phyloP scores from a whole-genome alignment of 139 green algal genomes.

The Chlorella ohadii region DNA sequence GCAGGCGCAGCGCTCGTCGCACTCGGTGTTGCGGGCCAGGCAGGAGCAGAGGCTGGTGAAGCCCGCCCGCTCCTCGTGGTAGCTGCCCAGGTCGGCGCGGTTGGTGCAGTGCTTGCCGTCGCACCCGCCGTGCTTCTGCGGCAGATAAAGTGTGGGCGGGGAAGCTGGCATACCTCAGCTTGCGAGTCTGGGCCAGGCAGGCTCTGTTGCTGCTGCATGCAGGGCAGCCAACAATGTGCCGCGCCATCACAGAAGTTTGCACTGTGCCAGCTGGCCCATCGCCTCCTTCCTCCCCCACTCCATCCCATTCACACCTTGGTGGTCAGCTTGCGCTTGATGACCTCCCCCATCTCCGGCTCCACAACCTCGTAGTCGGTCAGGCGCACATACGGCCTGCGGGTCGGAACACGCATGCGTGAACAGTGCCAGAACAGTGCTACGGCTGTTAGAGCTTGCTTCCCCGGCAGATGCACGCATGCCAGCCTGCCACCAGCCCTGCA shows the following conservation, averaged over 20 bases:
- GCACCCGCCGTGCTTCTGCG: conserved; percentile 58
- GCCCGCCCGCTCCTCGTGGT: conserved; percentile 45
- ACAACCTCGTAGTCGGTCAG: conserved; percentile 66
- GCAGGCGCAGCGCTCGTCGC: conserved; percentile 55
- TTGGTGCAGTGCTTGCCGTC: conserved; percentile 58
- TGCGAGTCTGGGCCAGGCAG: too few species aligned
- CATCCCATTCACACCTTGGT: conserved; percentile 40
- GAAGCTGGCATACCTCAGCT: too few species aligned
- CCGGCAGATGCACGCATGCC: background rate
- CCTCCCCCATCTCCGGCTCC: conserved; percentile 45
- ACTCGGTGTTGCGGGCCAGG: conserved; percentile 68
- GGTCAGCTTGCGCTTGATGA: conserved; percentile 66
- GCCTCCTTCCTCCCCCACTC: background rate
- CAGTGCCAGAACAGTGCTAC: background rate
- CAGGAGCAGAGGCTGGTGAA: conserved; percentile 61
- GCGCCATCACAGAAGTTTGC: too few species aligned
- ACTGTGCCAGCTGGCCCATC: background rate
- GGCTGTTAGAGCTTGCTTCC: background rate
- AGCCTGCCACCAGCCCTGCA: too few species aligned
- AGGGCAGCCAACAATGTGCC: too few species aligned
- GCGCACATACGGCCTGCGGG: conserved; percentile 56
- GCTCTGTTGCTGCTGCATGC: too few species aligned
- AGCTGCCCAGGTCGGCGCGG: conserved; percentile 48
- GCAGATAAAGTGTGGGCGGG: too few species aligned
- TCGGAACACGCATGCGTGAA: background rate